Base-by-base conservation (phyloP, 1,139 yeast genomes). In the Yamadazyma trypodendri region DNA sequence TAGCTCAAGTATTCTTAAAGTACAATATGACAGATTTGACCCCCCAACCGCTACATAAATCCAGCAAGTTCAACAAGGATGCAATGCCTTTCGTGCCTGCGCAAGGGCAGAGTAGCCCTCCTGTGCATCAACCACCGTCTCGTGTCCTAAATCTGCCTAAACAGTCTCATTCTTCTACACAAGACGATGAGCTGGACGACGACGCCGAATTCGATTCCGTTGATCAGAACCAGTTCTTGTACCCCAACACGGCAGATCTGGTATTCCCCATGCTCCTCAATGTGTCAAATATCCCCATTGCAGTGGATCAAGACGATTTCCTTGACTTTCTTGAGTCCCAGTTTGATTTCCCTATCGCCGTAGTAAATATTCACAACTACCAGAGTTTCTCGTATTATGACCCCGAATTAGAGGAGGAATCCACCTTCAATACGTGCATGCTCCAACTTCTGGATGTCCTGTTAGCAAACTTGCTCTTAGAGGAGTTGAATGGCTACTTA, bases 61-160 rank as follows among this genome's bases (percentile, higher is more conserved):
- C 28, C 6, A 24, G 12, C 11, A 28, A 28, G 32, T 46, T 24
- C 40, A 58, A 62, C 42, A 56, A 49, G 35, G 52, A 57, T 41
- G 66, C 66, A 7, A 39, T 36, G 20, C 63, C 65, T 2, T 61
- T 61, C 40, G 37, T 54, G 25, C 66, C 64, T 20, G 27, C 9
- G 16, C 13, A 9, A 27, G n/a, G n/a, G n/a, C n/a, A n/a, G n/a
- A n/a, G n/a, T n/a, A n/a, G n/a, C n/a, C n/a, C n/a, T n/a, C n/a
- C n/a, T n/a, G n/a, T n/a, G n/a, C n/a, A n/a, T n/a, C n/a, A n/a
- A n/a, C n/a, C n/a, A n/a, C n/a, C n/a, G n/a, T n/a, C n/a, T n/a
- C 11, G 10, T 23, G 25, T 6, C 37, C 41, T 11, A 25, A 27
- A 5, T 23, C 25, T n/a, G 13, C 25, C 25, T 6, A 6, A 6